Base-by-base conservation (phyloP, 164 flowering plant species). In the Vitis rotundifolia region DNA sequence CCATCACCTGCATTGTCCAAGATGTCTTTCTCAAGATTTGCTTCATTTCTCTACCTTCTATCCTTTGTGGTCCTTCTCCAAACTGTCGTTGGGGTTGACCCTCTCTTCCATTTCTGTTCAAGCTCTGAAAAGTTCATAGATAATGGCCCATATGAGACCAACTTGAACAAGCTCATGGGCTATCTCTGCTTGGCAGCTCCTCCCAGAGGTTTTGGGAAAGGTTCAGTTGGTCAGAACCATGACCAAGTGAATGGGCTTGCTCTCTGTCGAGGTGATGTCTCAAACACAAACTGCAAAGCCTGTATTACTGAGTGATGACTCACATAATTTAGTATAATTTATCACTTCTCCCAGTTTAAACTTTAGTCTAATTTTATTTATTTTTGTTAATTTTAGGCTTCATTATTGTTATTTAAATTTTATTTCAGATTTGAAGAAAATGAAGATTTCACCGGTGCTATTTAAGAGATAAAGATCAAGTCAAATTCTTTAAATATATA, bases 181-280 rank as follows among this genome's bases (percentile, higher is more conserved):
- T 44, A 5, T 22, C 64, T 79, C 53, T 56, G 50, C 50, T 3
- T 10, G 29, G 48, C 63, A 22, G 59, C 68, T n/a, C 76, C 79
- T 13, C 66, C 82, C 11, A 56, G 75, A 0, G 79, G 79, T 7
- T 79, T 76, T 31, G 68, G 50, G 12, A 11, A n/a, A n/a, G 68
- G 55, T 11, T 71, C 78, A 10, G 44, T 53, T 8, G 82, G 82
- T 1, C 7, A 67, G n/a, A 28, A n/a, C 18, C 18, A 71, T 0
- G 58, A 74, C 71, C 57, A 55, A 68, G 72, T 66, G 1, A 26
- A 71, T 47, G 83, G 76, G 18, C 79, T 83, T 0, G 74, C 73
- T 14, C 75, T 84, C 5, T 88, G 81, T 53, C 80, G 88, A 8
- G 89, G 91, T 7, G 89, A 88, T 22, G 73, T 78, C 29, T 22